A percentile compares a stretch with the other conserved stretches of the same genome.
phyloP scores from a whole-genome alignment of 495 filamentous ascomycete species.

The Annulohypoxylon moriforme region DNA sequence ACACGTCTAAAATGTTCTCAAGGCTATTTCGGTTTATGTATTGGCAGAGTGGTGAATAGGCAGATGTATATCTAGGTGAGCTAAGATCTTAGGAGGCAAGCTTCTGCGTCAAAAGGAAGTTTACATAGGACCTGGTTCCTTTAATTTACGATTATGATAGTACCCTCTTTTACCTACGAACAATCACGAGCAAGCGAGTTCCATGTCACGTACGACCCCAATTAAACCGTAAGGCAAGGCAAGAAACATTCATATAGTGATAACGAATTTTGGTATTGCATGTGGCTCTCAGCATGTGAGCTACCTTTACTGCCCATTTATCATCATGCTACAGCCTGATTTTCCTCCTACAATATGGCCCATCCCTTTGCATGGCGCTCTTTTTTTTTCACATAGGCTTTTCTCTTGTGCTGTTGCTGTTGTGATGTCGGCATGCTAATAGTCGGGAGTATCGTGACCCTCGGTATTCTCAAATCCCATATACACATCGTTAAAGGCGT shows the following conservation, averaged over 20 bases:
- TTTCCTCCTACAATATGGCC: too few species aligned
- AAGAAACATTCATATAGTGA: neutral
- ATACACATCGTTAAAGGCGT: too few species aligned
- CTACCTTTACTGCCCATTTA: neutral
- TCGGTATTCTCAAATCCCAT: too few species aligned
- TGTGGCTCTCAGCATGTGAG: neutral
- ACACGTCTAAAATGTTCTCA: conserved; percentile 66
- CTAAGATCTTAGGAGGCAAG: neutral
- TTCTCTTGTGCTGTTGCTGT: too few species aligned
- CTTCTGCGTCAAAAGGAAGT: neutral
- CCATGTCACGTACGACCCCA: neutral
- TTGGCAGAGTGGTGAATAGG: neutral
- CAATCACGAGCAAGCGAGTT: neutral
- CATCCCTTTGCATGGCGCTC: too few species aligned
- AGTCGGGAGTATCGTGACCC: too few species aligned
- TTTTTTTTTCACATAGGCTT: too few species aligned
- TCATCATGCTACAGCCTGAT: neutral
- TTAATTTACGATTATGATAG: conserved; percentile 18
- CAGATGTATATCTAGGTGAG: neutral
- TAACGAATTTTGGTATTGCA: neutral
- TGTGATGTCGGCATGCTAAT: too few species aligned
- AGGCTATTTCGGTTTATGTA: neutral
- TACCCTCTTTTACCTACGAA: neutral
- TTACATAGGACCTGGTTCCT: neutral
- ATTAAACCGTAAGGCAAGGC: neutral